Conservation (phyloP, 306 rosid species). For the Corylus heterophylla region DNA sequence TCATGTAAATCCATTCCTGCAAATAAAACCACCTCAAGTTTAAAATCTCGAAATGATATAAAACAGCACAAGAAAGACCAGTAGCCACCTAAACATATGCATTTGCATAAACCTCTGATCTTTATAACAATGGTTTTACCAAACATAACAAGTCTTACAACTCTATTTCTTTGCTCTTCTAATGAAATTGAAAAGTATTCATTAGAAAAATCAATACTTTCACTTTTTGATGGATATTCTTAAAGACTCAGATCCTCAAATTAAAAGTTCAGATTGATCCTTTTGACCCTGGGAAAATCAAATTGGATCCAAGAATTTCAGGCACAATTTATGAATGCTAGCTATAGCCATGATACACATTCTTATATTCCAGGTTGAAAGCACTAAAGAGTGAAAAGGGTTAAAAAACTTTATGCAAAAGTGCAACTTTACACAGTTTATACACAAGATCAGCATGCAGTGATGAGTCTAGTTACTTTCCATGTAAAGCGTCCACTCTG, state of each 20-base stretch:
- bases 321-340: not conserved
- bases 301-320: not conserved
- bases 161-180: not conserved
- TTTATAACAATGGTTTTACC: not conserved
- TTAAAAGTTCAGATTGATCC: not conserved
- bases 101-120: not conserved
- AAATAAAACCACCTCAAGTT: not conserved
- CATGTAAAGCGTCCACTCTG: not conserved
- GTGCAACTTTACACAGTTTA: not conserved
- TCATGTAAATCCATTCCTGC: constrained; percentile 98
- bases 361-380: not conserved
- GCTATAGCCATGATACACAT: not conserved
- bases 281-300: not conserved
- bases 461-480: not conserved
- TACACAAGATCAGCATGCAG: not conserved
- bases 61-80: constrained; percentile 1
- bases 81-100: not conserved
- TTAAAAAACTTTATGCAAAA: not conserved
- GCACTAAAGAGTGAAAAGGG: not conserved
- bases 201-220: not conserved
- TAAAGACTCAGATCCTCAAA: not conserved
- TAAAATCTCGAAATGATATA: not conserved
- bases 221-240: not conserved
- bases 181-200: too few species aligned
- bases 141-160: not conserved